phyloP scores from a whole-genome alignment of 2,329 filamentous ascomycete species.

The Hypoxylon sp. region DNA sequence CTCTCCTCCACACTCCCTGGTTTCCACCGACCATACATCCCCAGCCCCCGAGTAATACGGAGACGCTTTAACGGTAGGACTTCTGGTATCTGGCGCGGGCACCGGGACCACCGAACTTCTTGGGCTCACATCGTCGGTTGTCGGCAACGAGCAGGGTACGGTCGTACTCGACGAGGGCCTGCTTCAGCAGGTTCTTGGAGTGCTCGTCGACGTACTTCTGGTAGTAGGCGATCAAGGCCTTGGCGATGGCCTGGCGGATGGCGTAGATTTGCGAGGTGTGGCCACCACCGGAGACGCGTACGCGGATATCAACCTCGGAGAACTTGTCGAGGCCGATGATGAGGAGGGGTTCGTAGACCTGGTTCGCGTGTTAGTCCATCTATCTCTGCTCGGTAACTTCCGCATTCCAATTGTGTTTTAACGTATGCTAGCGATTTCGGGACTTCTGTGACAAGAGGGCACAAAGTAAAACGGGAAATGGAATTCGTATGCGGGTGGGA shows the following conservation, averaged over 20 bases:
- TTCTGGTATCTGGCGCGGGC: conserved; percentile 98
- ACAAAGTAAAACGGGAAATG: neutral
- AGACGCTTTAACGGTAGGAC: conserved; percentile 90
- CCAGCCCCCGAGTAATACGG: conserved; percentile 43
- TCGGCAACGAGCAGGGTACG: conserved; percentile 98
- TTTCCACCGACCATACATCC: conserved; percentile 17
- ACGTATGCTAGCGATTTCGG: neutral
- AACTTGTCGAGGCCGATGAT: conserved; percentile 98
- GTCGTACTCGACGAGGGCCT: conserved; percentile 95
- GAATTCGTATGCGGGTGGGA: conserved; percentile 13
- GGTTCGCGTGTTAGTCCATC: conserved; percentile 33
- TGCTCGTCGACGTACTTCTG: conserved; percentile 99
- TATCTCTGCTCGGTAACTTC: neutral
- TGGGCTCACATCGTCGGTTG: conserved; percentile 98
- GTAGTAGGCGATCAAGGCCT: conserved; percentile 98
- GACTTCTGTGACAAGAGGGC: neutral
- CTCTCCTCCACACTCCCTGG: conserved; percentile 36
- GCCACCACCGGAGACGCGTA: conserved; percentile 96
- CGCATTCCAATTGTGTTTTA: neutral
- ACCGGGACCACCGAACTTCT: conserved; percentile 96
- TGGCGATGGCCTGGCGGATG: conserved; percentile 98
- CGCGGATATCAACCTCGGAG: conserved; percentile 95
- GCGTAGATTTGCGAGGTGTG: conserved; percentile 98
- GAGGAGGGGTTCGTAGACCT: conserved; percentile 98
- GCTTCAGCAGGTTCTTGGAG: conserved; percentile 99